Percentiles rank a stretch among this genome's conserved stretches.
phyloP scores from a whole-genome alignment of 2,329 filamentous ascomycete genomes.

The Calonectria fujianensis region DNA sequence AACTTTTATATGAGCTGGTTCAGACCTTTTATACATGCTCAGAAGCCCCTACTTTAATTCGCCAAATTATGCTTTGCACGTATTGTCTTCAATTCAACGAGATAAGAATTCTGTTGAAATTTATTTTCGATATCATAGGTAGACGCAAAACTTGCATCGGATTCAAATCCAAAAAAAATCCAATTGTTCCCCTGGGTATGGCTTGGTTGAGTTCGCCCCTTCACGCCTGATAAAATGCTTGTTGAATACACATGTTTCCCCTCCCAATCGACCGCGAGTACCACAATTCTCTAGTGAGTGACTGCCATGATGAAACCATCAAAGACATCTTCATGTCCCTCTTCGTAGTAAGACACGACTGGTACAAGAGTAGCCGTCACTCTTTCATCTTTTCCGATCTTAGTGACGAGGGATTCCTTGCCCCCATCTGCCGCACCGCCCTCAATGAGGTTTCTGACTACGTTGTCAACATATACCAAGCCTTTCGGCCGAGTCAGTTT shows the following conservation, averaged over 20 bases:
- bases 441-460: conserved; percentile 57
- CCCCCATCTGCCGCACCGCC: not conserved
- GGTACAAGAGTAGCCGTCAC: conserved; percentile 53
- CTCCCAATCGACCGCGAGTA: not conserved
- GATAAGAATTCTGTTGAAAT: not conserved
- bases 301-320: conserved; percentile 16
- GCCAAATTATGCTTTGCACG: not conserved
- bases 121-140: not conserved
- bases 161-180: not conserved
- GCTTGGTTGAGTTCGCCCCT: not conserved
- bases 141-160: not conserved
- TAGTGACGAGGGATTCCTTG: conserved; percentile 46
- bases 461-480: conserved; percentile 70
- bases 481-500: conserved; percentile 63
- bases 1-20: not conserved
- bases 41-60: not conserved
- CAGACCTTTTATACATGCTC: not conserved
- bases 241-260: not conserved
- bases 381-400: conserved; percentile 50
- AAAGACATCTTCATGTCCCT: not conserved
- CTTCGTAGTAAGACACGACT: not conserved
- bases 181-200: not conserved
- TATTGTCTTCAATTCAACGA: not conserved
- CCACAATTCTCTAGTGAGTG: not conserved
- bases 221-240: not conserved